Percentiles rank a stretch among this genome's conserved stretches.
Conservation (phyloP, 306 rosid species). For the Erythrophleum fordii region DNA sequence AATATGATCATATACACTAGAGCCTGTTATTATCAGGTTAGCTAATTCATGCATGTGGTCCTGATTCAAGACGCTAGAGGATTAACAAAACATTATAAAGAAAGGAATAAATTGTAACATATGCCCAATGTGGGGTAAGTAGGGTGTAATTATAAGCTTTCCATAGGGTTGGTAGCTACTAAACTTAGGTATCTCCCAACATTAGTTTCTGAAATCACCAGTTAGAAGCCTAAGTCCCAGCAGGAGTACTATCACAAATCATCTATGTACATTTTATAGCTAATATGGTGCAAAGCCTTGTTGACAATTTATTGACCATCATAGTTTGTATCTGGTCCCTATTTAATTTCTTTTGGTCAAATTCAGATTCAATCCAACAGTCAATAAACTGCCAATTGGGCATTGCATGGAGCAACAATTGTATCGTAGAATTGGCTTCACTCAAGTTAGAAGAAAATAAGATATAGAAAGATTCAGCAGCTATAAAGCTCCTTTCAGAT, state of each 20-base stretch:
- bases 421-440: neutral
- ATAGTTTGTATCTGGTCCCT: neutral
- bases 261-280: neutral
- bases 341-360: neutral
- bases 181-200: neutral
- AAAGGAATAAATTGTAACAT: neutral
- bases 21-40: constrained; percentile 22
- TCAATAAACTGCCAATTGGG: neutral
- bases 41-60: constrained; percentile 26
- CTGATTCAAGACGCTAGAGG: constrained; percentile 23
- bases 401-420: neutral
- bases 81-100: constrained; percentile 9
- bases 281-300: neutral
- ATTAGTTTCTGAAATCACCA: neutral
- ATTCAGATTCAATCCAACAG: neutral
- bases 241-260: neutral
- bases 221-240: neutral
- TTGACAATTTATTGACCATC: neutral
- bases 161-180: neutral
- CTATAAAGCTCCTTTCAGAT: neutral
- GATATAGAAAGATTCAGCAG: neutral
- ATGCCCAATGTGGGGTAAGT: neutral
- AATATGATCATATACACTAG: constrained; percentile 15
- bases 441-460: constrained; percentile 8
- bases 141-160: neutral